Conservation (phyloP, 768 basidiomycete genomes). For the Tylopilus balloui region DNA sequence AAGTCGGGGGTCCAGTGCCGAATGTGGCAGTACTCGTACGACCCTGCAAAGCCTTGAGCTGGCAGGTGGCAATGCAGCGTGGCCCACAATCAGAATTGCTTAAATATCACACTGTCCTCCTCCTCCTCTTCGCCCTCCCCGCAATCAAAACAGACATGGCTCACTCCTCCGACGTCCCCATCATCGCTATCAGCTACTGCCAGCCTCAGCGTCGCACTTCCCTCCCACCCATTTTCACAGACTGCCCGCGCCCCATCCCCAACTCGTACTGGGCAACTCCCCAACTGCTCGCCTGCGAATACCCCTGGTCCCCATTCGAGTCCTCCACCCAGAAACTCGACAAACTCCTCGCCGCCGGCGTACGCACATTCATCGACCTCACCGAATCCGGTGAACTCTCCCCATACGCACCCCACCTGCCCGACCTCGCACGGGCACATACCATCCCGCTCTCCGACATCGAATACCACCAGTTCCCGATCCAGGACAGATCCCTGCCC, state of each 20-base stretch:
- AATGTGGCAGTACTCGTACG: constrained; percentile 10
- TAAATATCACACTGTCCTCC: constrained; percentile 11
- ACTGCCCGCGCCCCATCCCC: constrained; percentile 58
- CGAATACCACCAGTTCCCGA: constrained; percentile 77
- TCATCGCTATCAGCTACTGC: constrained; percentile 10
- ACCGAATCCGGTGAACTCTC: constrained; percentile 76
- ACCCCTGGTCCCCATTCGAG: constrained; percentile 66
- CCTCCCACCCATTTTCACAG: constrained; percentile 11
- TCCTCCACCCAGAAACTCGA: constrained; percentile 62
- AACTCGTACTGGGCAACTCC: constrained; percentile 84
- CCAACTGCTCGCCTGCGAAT: constrained; percentile 72
- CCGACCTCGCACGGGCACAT: constrained; percentile 48
- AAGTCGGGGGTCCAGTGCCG: constrained; percentile 4
- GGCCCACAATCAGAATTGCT: constrained; percentile 3
- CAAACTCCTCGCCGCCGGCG: constrained; percentile 63
- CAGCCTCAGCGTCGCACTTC: constrained; percentile 20
- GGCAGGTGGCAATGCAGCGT: not conserved
- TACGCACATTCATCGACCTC: constrained; percentile 79
- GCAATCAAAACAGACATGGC: constrained; percentile 12
- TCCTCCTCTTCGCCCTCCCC: not conserved
- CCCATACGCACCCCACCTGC: constrained; percentile 57
- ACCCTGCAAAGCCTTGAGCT: constrained; percentile 8
- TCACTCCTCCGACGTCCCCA: constrained; percentile 1
- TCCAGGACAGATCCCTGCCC: constrained; percentile 67
- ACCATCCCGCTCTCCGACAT: constrained; percentile 51